A percentile compares a stretch with the other conserved stretches of the same genome.
These are phyloP conservation scores for Nematocida major DNA, from an alignment of 371 early-diverging fungal genomes.

Conservation along the genomic window DNA sequence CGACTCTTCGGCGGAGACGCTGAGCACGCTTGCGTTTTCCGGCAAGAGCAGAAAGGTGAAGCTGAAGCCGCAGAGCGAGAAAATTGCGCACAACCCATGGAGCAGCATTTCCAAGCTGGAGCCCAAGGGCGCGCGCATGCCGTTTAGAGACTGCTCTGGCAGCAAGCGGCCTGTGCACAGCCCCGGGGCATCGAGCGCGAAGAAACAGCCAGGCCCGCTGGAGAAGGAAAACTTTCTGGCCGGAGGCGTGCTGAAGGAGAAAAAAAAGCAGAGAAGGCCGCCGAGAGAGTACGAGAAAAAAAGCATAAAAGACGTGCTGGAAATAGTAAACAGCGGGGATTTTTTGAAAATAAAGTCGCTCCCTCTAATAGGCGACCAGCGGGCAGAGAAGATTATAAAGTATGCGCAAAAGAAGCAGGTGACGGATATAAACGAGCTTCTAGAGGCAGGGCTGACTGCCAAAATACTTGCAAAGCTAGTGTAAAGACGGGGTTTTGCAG, in stretches of 20 bases:
- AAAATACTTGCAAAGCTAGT: slow-evolving; percentile 33
- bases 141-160: too few relatives aligned
- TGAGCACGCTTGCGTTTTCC: slow-evolving; percentile 70
- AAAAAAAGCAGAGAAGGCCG: slow-evolving; percentile 8
- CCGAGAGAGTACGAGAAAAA: background rate
- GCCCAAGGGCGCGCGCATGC: background rate
- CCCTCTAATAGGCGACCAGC: slow-evolving; percentile 68
- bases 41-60: slow-evolving; percentile 68
- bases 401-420: slow-evolving; percentile 55
- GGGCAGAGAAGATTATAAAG: slow-evolving; percentile 68
- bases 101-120: background rate
- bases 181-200: too few relatives aligned
- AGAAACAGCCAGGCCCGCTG: background rate
- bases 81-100: slow-evolving; percentile 14
- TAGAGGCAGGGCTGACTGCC: slow-evolving; percentile 13
- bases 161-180: too few relatives aligned
- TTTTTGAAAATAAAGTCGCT: slow-evolving; percentile 67
- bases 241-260: background rate
- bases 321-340: slow-evolving; percentile 67
- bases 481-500: background rate
- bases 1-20: slow-evolving; percentile 65
- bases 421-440: background rate
- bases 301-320: slow-evolving; percentile 49
- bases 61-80: slow-evolving; percentile 1
- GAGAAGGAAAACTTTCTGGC: slow-evolving; percentile 45